Evolutionary conservation across 225 moss, liverwort and hornwort genomes (phyloP).

Genomic region (Sphagnum contortum): DNA sequence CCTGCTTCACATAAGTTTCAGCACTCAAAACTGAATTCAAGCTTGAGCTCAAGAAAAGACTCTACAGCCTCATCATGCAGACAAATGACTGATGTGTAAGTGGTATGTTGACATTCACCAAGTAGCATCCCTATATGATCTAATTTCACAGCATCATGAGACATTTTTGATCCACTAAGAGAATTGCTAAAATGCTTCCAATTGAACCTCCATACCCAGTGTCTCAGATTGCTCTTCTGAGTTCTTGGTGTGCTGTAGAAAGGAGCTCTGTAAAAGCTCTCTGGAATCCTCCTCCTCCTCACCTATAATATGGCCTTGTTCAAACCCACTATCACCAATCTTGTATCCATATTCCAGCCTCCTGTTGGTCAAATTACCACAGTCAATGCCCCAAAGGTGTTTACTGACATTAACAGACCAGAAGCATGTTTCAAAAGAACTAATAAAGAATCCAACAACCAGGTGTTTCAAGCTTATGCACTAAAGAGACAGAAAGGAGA

Average conservation of each 20-base stretch:
- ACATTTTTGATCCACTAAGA: no score
- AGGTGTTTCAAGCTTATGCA: constrained; percentile 6
- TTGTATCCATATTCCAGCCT: constrained; percentile 21
- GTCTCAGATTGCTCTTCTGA: constrained; percentile 48
- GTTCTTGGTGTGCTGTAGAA: constrained; percentile 20
- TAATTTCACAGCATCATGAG: no score
- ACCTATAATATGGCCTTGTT: constrained; percentile 31
- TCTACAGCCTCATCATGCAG: no score
- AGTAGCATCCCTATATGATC: no score
- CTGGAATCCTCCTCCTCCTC: constrained; percentile 55
- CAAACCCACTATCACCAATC: constrained; percentile 21
- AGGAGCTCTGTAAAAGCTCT: constrained; percentile 37
- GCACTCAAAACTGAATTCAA: no score
- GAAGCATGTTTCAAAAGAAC: no score
- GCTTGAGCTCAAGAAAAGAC: no score
- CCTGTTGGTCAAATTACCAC: constrained; percentile 16
- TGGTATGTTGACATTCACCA: no score
- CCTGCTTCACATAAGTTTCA: no score
- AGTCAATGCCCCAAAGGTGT: no score
- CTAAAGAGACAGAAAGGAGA: not conserved
- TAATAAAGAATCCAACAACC: not conserved
- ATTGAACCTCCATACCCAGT: constrained; percentile 50
- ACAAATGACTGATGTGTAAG: no score
- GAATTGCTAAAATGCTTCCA: constrained; percentile 30
- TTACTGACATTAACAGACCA: no score